Conservation (phyloP, 176 grass and related monocot species). For the Juncus inflexus region DNA sequence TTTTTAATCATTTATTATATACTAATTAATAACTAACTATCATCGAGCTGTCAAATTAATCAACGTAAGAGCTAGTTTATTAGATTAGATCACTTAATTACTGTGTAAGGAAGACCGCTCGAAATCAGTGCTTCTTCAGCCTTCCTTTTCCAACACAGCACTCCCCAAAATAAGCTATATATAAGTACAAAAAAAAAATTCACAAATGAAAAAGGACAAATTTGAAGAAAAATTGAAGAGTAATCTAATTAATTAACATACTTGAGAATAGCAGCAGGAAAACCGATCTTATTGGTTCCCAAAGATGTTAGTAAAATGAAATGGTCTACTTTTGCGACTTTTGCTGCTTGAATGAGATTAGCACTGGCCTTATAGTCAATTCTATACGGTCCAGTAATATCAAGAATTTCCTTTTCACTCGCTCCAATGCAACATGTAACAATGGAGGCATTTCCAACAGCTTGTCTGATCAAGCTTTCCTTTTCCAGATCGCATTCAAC, state of each 20-base stretch:
- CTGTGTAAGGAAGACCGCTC: conserved; percentile 82
- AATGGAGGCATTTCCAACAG: conserved; percentile 51
- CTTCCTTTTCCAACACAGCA: conserved; percentile 75
- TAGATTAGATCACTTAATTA: conserved; percentile 14
- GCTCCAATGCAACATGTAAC: conserved; percentile 91
- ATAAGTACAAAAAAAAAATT: conserved; percentile 1
- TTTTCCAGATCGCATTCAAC: conserved; percentile 93
- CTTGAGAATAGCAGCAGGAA: conserved; percentile 82
- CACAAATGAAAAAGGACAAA: conserved; percentile 11
- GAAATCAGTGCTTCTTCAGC: conserved; percentile 81
- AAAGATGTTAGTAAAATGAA: conserved; percentile 92
- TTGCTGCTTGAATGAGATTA: conserved; percentile 69
- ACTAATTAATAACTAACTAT: not conserved
- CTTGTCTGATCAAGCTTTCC: conserved; percentile 34
- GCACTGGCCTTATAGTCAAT: conserved; percentile 76
- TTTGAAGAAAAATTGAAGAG: not conserved
- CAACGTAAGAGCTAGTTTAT: not conserved
- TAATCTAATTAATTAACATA: too few relatives aligned
- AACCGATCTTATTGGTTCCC: conserved; percentile 72
- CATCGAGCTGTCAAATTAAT: not conserved
- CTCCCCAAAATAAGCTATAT: conserved; percentile 79
- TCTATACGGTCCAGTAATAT: conserved; percentile 77
- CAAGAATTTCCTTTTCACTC: conserved; percentile 79
- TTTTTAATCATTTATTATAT: conserved; percentile 1
- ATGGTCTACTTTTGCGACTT: conserved; percentile 58